Conservation (phyloP, 352 stramenopile genomes). For the Globisporangium rhizosaccharum region DNA sequence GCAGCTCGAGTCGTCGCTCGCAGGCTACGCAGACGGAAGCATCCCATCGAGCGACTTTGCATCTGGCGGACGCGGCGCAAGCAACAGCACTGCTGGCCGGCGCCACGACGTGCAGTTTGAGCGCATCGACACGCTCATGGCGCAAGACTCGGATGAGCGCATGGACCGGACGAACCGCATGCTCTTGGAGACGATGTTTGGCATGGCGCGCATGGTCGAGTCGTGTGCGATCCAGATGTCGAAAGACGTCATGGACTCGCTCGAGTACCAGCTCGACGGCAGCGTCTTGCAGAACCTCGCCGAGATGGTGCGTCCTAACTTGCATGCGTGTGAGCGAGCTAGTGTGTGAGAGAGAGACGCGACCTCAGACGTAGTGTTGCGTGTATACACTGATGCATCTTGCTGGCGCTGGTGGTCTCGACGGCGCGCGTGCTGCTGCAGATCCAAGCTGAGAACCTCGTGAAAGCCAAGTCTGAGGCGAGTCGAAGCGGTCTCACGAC, state of each 20-base stretch:
- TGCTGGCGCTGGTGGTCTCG: too few relatives aligned
- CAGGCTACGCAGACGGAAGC: conserved; percentile 9
- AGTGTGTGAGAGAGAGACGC: background rate
- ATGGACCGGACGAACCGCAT: conserved; percentile 68
- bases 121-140: conserved; percentile 44
- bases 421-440: conserved; percentile 1
- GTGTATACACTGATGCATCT: background rate
- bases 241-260: conserved; percentile 78
- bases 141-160: conserved; percentile 41
- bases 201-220: conserved; percentile 83
- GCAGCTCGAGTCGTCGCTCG: conserved; percentile 48
- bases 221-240: conserved; percentile 78
- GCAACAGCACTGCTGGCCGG: conserved; percentile 1
- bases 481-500: background rate
- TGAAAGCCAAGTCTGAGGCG: conserved; percentile 34
- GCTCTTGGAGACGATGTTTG: conserved; percentile 77
- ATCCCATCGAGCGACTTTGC: background rate
- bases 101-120: conserved; percentile 38
- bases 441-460: conserved; percentile 58
- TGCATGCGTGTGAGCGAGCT: too few relatives aligned
- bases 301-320: conserved; percentile 36
- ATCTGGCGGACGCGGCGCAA: background rate
- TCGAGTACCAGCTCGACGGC: conserved; percentile 72
- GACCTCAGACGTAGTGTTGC: background rate
- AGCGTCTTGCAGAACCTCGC: conserved; percentile 48